Conservation (phyloP, 2,329 filamentous ascomycete species). For the Orbilia blumenaviensis region DNA sequence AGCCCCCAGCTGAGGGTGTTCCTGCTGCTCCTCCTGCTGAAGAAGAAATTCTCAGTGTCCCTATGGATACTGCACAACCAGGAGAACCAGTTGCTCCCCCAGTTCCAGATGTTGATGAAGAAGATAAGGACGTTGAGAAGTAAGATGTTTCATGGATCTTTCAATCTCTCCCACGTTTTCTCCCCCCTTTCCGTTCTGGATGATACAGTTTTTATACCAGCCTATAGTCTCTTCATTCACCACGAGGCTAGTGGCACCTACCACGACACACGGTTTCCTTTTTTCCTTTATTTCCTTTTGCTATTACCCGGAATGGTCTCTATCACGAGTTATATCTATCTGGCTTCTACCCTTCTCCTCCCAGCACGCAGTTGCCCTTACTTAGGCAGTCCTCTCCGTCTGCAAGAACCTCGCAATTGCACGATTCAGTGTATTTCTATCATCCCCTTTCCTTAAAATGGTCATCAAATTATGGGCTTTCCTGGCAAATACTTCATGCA, state of each 20-base stretch:
- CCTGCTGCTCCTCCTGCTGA: conserved; percentile 16
- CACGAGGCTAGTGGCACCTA: background rate
- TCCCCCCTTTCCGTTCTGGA: background rate
- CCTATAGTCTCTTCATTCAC: background rate
- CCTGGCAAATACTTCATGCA: background rate
- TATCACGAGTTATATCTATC: conserved; percentile 3
- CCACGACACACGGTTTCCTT: background rate
- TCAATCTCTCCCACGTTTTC: background rate
- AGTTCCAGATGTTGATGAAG: conserved; percentile 41
- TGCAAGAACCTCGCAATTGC: background rate
- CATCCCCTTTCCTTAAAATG: background rate
- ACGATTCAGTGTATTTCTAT: background rate
- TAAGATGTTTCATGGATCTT: conserved; percentile 24
- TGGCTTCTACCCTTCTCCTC: background rate
- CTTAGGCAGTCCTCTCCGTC: background rate
- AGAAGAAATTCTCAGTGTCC: conserved; percentile 14
- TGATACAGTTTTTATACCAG: background rate
- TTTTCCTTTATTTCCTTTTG: background rate
- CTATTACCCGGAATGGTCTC: background rate
- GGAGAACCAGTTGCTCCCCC: conserved; percentile 23
- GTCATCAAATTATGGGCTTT: background rate
- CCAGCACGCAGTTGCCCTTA: background rate
- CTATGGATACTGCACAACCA: background rate
- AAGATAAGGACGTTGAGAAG: conserved; percentile 48
- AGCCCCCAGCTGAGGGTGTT: conserved; percentile 25